Evolutionary conservation across 495 filamentous ascomycete genomes (phyloP), one percentile per base, ranked within the genome.

Genomic region (Tirmania nivea): DNA sequence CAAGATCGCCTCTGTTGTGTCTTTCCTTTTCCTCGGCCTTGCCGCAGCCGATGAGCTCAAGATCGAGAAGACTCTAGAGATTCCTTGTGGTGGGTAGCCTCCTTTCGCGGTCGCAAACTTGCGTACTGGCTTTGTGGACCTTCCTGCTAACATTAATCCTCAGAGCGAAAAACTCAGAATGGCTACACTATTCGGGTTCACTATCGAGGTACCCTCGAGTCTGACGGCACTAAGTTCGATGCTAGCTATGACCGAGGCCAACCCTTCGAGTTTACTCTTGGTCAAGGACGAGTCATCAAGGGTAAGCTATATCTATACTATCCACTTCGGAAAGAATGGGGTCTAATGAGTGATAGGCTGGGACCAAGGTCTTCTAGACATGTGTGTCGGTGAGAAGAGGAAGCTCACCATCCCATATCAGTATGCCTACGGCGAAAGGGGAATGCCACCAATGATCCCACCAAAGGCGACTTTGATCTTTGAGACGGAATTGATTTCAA

Each of bases 351-450:
- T 45, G 2, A 19, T 21, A 19, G 62, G 62, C 10, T 96, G 90
- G 90, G 90, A 96, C 65, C 66, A 90, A 63, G 88, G 89, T 39
- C 73, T 94, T 35, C 61, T 92, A 53, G 86, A 86, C 60, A 96
- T 97, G 90, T 96, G 90, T 67, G 80, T 94, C 59, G 92, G 90
- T 36, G 90, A 97, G 73, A 90, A 87, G 76, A 77, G 86, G 59
- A 89, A 77, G 34, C 69, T 97, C 67, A 94, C 83, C 19, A 89
- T 97, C 52, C 86, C 84, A n/a, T 84, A 88, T 34, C 76, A 80
- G 63, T 73, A 79, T 57, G 90, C 78, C 37, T 97, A 96, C 65
- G 90, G 90, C 17, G 70, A 58, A 34, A 20, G 25, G 42, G 59
- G 59, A 36, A 57, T 37, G 55, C 59, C 59, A 34, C 60, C 59